Conservation (phyloP, 257 asterid species). For the Solanum chaucha region DNA sequence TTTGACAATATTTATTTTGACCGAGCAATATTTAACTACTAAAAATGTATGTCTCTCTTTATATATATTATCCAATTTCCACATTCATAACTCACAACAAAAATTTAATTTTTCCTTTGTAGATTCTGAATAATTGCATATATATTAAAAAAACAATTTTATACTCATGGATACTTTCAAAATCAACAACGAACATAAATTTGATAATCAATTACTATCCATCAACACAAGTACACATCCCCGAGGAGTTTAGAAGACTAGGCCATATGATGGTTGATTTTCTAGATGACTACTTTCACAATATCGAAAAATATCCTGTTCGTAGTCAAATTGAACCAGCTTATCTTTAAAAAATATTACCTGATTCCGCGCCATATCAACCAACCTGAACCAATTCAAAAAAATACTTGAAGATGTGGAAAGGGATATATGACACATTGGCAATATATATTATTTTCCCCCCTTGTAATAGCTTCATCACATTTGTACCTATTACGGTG, state of each 20-base stretch:
- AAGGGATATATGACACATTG: constrained; percentile 30
- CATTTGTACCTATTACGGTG: neutral
- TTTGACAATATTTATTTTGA: no score
- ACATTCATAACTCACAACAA: no score
- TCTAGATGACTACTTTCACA: constrained; percentile 55
- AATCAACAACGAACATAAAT: neutral
- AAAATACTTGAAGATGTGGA: constrained; percentile 44
- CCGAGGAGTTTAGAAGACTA: constrained; percentile 54
- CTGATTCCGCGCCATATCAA: constrained; percentile 41
- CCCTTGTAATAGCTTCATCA: neutral
- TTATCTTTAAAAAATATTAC: constrained; percentile 33
- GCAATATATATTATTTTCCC: neutral
- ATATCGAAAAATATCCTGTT: constrained; percentile 46
- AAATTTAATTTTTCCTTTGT: no score
- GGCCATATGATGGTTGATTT: constrained; percentile 58
- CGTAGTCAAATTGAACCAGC: constrained; percentile 58
- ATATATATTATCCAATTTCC: no score
- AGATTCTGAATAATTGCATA: no score
- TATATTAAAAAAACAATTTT: no score
- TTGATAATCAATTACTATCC: neutral
- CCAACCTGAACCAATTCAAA: constrained; percentile 37
- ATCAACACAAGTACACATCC: constrained; percentile 28
- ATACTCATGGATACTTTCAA: neutral
- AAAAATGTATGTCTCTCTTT: no score
- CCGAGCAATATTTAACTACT: no score